Evolutionary conservation across 805 yeast genomes (phyloP).

Genomic region (Ogataea henricii): DNA sequence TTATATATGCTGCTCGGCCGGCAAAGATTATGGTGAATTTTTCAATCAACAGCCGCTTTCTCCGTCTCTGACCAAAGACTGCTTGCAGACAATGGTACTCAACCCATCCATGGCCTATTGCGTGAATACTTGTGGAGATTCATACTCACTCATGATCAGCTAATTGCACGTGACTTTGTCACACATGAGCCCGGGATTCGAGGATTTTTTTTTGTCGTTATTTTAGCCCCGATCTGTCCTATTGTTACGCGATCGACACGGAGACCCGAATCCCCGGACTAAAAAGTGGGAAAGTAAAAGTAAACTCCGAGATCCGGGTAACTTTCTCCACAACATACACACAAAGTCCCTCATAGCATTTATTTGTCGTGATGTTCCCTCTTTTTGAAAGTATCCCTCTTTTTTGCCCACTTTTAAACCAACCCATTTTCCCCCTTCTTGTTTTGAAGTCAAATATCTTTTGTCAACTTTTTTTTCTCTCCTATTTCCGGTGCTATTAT

Average conservation of each 20-base stretch:
- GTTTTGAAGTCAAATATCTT: too few species aligned
- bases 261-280: too few species aligned
- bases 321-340: neutral
- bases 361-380: neutral
- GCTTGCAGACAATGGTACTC: neutral
- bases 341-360: neutral
- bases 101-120: neutral
- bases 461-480: neutral
- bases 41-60: conserved; percentile 4
- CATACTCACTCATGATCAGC: neutral
- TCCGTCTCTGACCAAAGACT: neutral
- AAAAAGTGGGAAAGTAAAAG: too few species aligned
- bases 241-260: too few species aligned
- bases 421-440: neutral
- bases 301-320: too few species aligned
- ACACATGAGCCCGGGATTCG: neutral
- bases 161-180: conserved; percentile 5
- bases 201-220: neutral
- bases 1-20: neutral
- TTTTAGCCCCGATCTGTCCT: too few species aligned
- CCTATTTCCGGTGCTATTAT: neutral
- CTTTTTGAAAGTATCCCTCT: neutral
- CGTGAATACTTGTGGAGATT: conserved; percentile 2
- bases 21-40: neutral
- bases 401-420: neutral